Evolutionary conservation across 306 rosid genomes (phyloP), one percentile per base, ranked within the genome.

Genomic region (Sicyos edulis): DNA sequence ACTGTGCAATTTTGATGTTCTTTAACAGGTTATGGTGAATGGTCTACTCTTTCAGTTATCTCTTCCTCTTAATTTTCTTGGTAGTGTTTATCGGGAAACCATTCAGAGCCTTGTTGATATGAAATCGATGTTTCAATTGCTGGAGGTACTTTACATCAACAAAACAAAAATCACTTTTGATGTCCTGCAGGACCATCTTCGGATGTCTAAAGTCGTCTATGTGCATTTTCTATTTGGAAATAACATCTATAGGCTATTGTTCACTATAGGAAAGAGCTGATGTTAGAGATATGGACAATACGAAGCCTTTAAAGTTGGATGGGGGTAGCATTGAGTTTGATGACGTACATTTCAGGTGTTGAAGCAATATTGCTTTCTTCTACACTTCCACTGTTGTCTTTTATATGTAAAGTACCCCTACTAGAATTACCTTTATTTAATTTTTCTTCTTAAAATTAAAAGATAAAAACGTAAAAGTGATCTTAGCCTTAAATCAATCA

Each of bases 11-110:
- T 66, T 51, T 13, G 55, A 24, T 67, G 10, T 67, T 67, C 72
- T 67, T 76, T 57, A 71, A 47, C 85, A 93, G 98, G 98, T 93
- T 64, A 93, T 93, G 98, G 98, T 93, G 79, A 93, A 93, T 83
- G 97, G 98, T 65, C 98, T 93, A 77, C 95, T 93, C 77, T 93
- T 93, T 88, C 98, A 93, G 84, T 80, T 93, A 29, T 93, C 98
- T 44, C 97, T 93, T 83, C 98, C 98, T 29, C 96, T 93, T 73
- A 90, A 88, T 82, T 93, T 90, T 80, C 96, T 93, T 76, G 98
- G 98, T 20, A 87, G 98, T 86, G 98, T 93, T 77, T 93, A 88
- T 87, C 92, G 97, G 57, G 98, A 93, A 81, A 93, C 98, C 72
- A 78, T 93, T 78, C 98, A 93, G 82, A 90, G 96, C 81, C 88